Base-by-base conservation (phyloP, 2,329 filamentous ascomycete species). In the Aaosphaeria pasadenensis region DNA sequence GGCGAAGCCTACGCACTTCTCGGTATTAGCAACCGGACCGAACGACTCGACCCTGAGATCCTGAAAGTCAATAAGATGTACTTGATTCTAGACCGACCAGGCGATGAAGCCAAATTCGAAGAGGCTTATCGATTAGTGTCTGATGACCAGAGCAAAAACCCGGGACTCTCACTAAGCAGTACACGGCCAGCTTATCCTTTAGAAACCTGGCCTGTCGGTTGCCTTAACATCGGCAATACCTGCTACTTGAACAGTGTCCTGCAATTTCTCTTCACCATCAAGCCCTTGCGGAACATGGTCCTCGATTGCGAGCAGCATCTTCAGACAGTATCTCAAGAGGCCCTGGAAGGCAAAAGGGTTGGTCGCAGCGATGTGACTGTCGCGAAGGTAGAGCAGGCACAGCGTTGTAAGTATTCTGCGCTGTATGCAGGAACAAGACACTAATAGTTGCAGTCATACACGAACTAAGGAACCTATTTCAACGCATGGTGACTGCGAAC, bases 171-270 rank as follows among this genome's bases (percentile, higher is more conserved):
- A 17, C 44, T 45, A 29, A 42, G 49, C 28, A 32, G 24, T 36
- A 24, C 17, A 11, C 39, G 39, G 7, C 39, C 9, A 11, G 50
- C 54, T 39, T 61, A 68, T 47, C 64, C 68, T 59, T 50, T 69
- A 72, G 42, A 76, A 1, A 54, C 81, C 30, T 84, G 89, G 69
- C 94, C 94, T 0, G 88, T 95, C 24, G 94, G 94, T 0, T 79
- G 97, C 5, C 82, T 85, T 54, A 99, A 97, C 59, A 95, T 97
- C 48, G 91, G 94, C 50, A 99, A 99, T 63, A 99, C 95, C 0
- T 99, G 94, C 69, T 99, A 99, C 62, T 79, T 99, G 46, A 99
- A 99, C 75, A 97, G 92, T 71, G 81, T 99, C 43, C 77, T 99
- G 7, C 94, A 99, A 61, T 97, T 95, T 65, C 87, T 96, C 56